Base-by-base conservation (phyloP, 2,329 filamentous ascomycete species). In the Ceratocystis diversiconidia region DNA sequence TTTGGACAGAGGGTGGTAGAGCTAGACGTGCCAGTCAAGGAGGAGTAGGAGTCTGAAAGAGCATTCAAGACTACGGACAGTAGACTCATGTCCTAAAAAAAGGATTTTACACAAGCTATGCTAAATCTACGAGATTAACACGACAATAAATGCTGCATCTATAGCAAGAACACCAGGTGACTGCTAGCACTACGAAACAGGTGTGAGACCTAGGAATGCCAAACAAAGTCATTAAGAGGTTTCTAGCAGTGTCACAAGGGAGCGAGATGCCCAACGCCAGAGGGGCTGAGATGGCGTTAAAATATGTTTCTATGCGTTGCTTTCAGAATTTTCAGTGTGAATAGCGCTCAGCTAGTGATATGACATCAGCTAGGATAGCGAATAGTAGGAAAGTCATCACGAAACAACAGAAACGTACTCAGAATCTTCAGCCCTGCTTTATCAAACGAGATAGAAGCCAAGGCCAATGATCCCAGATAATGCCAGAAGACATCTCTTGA, bases 1-100 rank as follows among this genome's bases (percentile, higher is more conserved):
- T 79, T 77, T 70, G 80, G 79, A 44, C 79, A 73, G 73, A 75
- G 73, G 68, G 75, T 81, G 6, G 64, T 68, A 10, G 61, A 68
- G 69, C 68, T 68, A 46, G 65, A 68, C 46, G 19, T 67, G 59
- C 46, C 59, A 48, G 64, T 66, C 1, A 73, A 74, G 66, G 71
- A 73, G 48, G 74, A 75, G 52, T 74, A 70, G 67, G n/a, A 60
- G 48, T 25, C 43, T 5, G 19, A 10, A n/a, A 30, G 55, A 44
- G 36, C 36, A 41, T 41, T 41, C 36, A 12, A 15, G 3, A 41
- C 10, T 4, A 15, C 4, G 36, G 36, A 41, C 36, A 12, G 10
- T 41, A 15, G 3, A 41, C 36, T 41, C 36, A 3, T 41, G 36
- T 41, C 36, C 36, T 15, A 12, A 41, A 41, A 3, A 41, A 15